Conservation (phyloP, 768 basidiomycete genomes). For the Leccinum boreale region DNA sequence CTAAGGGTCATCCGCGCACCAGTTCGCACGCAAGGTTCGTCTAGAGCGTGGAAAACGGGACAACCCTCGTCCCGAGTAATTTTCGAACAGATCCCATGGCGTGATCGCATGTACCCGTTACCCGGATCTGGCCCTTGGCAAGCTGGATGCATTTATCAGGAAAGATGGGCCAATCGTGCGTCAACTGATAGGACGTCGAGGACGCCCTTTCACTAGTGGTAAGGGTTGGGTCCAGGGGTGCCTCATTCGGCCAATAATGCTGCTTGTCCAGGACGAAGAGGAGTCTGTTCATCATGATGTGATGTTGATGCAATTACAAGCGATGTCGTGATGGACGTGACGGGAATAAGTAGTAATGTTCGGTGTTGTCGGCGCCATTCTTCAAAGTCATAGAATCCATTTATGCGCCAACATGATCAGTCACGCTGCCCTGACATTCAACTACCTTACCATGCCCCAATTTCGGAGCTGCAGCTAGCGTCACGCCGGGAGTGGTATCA, state of each 20-base stretch:
- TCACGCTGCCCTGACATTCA: neutral
- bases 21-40: neutral
- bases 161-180: conserved; percentile 26
- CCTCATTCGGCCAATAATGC: neutral
- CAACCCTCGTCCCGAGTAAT: conserved; percentile 45
- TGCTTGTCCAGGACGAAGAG: neutral
- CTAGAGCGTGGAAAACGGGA: conserved; percentile 32
- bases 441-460: neutral
- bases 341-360: neutral
- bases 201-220: neutral
- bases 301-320: neutral
- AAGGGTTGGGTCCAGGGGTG: conserved; percentile 11
- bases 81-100: conserved; percentile 44
- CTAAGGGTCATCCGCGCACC: neutral
- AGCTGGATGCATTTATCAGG: conserved; percentile 27
- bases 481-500: neutral
- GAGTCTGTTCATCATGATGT: neutral
- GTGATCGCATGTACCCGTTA: neutral
- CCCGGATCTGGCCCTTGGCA: neutral
- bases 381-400: neutral
- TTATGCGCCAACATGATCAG: neutral
- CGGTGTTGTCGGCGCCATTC: neutral
- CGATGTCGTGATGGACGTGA: neutral
- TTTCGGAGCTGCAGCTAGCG: neutral
- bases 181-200: neutral